Conservation (phyloP, 345 rosid genomes). For the Capsella bursapastoris region DNA sequence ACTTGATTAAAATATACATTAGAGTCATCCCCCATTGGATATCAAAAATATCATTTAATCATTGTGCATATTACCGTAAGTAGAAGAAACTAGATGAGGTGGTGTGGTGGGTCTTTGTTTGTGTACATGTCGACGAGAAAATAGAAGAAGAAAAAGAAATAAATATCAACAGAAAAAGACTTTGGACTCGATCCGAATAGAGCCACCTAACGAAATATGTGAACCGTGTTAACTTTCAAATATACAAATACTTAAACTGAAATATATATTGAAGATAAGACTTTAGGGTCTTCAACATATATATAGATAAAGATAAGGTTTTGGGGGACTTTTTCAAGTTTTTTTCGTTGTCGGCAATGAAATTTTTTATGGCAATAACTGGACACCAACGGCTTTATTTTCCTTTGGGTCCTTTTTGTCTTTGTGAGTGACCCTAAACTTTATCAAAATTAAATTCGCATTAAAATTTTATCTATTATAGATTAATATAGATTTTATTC, state of each 20-base stretch:
- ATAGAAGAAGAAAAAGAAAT: background rate
- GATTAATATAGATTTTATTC: background rate
- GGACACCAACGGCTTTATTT: background rate
- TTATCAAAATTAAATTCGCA: background rate
- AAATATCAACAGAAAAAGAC: background rate
- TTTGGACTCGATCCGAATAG: background rate
- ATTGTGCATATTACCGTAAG: background rate
- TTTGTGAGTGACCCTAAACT: background rate
- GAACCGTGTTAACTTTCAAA: constrained; percentile 4
- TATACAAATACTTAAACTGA: background rate
- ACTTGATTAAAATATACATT: background rate
- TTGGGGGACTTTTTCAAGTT: background rate
- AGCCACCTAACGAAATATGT: constrained; percentile 17
- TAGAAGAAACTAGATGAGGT: background rate
- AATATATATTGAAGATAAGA: background rate
- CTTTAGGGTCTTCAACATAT: background rate
- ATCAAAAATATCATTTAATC: background rate
- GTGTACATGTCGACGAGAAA: constrained; percentile 22
- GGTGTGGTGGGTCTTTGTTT: background rate
- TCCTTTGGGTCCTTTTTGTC: background rate
- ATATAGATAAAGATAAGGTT: constrained; percentile 2
- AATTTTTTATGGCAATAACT: background rate
- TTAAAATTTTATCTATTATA: background rate
- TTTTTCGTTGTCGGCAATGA: constrained; percentile 10
- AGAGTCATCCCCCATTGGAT: background rate